Evolutionary conservation across 179 eudicot species (phyloP), one percentile per base, ranked within the genome.

Genomic region (Camellia oleifera): DNA sequence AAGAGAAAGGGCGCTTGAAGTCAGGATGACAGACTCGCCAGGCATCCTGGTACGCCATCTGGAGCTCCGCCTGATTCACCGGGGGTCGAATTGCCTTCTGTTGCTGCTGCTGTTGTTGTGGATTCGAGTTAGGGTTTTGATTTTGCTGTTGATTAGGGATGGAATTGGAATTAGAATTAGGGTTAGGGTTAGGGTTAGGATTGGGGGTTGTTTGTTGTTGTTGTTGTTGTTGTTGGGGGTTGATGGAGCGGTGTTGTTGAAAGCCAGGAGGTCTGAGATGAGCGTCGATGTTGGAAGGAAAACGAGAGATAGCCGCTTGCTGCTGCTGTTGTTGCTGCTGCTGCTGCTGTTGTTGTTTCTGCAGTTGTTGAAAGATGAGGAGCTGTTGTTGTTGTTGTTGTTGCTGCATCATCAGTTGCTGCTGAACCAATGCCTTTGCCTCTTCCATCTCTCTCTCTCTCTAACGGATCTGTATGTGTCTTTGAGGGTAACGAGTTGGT

Each of bases 11-110:
- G 26, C 91, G 88, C 77, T 91, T 91, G 81, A 88, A 88, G 73
- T 95, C 97, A 1, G 98, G 98, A 79, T 95, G 98, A 18, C 98
- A 95, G 46, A 95, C 97, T 17, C 90, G 88, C 97, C 97, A 92
- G 17, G 97, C 98, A 75, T 95, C 98, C 87, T 95, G 97, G 72
- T 93, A 93, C 5, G 98, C 94, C 91, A 93, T 86, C 88, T 93
- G 98, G 42, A 94, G 83, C 85, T 92, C 97, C 32, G 77, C 85
- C 70, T 86, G 90, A 58, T 88, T 91, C 0, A 76, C 67, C 11
- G 80, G 79, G 14, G 76, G 20, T 13, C 77, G 65, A 46, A 3
- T 67, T 23, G 46, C 81, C 84, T 84, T 80, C 57, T 80, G 85
- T 48, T 57, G 83, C 84, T 54, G 72, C 70, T 82, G 87, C 71